Base-by-base conservation (phyloP, 108 stramenopile species). In the Skeletonema costatum region DNA sequence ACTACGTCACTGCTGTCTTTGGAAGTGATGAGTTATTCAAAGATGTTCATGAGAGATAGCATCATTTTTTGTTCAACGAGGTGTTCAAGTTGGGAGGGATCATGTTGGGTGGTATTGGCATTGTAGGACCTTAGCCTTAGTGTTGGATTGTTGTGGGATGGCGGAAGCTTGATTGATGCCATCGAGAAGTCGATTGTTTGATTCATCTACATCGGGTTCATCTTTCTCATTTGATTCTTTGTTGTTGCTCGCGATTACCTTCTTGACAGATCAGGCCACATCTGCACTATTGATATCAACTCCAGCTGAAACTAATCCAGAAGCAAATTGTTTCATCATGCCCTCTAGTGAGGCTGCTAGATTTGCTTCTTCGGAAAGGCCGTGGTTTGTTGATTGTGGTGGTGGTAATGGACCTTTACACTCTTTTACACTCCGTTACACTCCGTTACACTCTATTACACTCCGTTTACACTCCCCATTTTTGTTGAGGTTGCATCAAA, bases 1-100 rank as follows among this genome's bases (percentile, higher is more conserved):
- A 98, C 84, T 30, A 97, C 63, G 4, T 84, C 90, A 73, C 97
- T 88, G 38, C 91, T 75, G 66, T 92, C 91, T 63, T 85, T 79
- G 60, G 89, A 90, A 61, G 88, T 72, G 17, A 85, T 89, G 82
- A 92, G 67, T 64, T 77, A 69, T 71, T 87, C 89, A 62, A 94
- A 91, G 71, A 91, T 86, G 16, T 39, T 58, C 87, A 91, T 92
- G 75, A 94, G 85, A 32, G 88, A 73, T 31, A 33, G 42, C 90
- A 94, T 92, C 58, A 92, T 91, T n/a, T n/a, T n/a, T 25, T 88
- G 76, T 67, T 92, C 93, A 51, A 85, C 85, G 33, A 80, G 68
- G 35, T 71, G 64, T 84, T 91, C 89, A 30, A 88, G 44, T 65
- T 82, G 59, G n/a, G 74, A 69, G 44, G 86, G 62, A 41, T 91